phyloP scores from a whole-genome alignment of 208 protist genomes.

The Trypanosoma scelopori region DNA sequence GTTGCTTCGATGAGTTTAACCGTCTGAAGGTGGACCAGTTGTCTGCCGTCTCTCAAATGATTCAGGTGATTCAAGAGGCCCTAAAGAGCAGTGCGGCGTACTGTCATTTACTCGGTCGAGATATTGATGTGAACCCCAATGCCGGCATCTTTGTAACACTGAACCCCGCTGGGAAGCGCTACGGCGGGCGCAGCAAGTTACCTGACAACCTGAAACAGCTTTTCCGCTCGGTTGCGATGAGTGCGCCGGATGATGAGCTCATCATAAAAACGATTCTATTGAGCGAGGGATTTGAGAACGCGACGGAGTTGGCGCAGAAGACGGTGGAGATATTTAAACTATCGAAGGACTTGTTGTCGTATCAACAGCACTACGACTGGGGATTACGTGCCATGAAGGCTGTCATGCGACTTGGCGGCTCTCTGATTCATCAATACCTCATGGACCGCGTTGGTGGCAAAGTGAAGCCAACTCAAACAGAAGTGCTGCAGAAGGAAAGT shows the following conservation, averaged over 20 bases:
- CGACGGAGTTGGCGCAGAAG: slow-evolving; percentile 91
- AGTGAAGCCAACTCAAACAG: slow-evolving; percentile 44
- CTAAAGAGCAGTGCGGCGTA: slow-evolving; percentile 89
- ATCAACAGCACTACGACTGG: slow-evolving; percentile 99
- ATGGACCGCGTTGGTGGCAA: slow-evolving; percentile 80
- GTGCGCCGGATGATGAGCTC: slow-evolving; percentile 96
- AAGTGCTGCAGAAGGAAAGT: slow-evolving; percentile 87
- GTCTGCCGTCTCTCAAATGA: slow-evolving; percentile 98
- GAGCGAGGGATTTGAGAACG: slow-evolving; percentile 96
- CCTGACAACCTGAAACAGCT: slow-evolving; percentile 99
- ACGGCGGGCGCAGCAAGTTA: slow-evolving; percentile 97
- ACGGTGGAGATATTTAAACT: slow-evolving; percentile 95
- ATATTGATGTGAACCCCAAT: slow-evolving; percentile 94
- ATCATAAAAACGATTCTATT: slow-evolving; percentile 98
- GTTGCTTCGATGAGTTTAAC: slow-evolving; percentile 99
- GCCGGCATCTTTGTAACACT: slow-evolving; percentile 99
- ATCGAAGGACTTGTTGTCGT: slow-evolving; percentile 93
- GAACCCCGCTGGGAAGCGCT: slow-evolving; percentile 98
- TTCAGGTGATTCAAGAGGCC: slow-evolving; percentile 98
- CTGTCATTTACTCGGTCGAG: slow-evolving; percentile 91
- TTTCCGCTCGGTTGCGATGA: slow-evolving; percentile 99
- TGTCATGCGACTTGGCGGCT: slow-evolving; percentile 91
- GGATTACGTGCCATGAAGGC: slow-evolving; percentile 98
- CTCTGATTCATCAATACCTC: slow-evolving; percentile 87
- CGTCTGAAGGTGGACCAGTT: slow-evolving; percentile 98